Base-by-base conservation (phyloP, 2,329 filamentous ascomycete species). In the Thielaviopsis musarum region DNA sequence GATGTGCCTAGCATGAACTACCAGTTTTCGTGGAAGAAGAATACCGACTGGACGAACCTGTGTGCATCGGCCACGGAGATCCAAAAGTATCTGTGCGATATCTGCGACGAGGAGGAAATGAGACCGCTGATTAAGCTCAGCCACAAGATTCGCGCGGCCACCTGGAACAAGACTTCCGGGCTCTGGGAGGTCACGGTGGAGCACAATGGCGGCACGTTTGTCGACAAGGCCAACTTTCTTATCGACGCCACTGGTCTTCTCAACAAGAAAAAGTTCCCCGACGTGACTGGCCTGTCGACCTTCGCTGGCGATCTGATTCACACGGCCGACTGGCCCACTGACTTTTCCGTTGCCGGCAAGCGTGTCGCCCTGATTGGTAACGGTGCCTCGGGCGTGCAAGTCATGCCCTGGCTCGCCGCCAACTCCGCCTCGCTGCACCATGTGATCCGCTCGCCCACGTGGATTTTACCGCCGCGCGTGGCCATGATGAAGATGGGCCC, bases 1-100 rank as follows among this genome's bases (percentile, higher is more conserved):
- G 79, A 81, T 66, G 73, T 81, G 30, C 77, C 77, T 10, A 77
- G 74, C 65, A 80, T 83, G 68, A 81, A 78, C 67, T 84, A 84
- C 65, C 80, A 81, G 65, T 83, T 81, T 65, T 78, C 78, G 2
- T 83, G 78, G 75, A 73, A 76, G 59, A 77, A 76, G 2, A 84
- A 83, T 65, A 75, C 74, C 6, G 73, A 75, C 48, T 85, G 82
- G 81, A 73, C 74, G 19, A 75, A 76, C 59, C 80, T 83, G 65
- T 83, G 79, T 65, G 72, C 78, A 0, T 69, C 73, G 0, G 76
- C 76, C 0, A 69, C 70, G 0, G 81, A 84, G 65, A 83, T 84
- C 51, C 71, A 74, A 49, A 68, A 70, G 2, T 84, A 84, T 62
- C 72, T 83, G 26, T 69, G 72, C 57, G 64, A 65, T 5, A 68